Evolutionary conservation across 352 stramenopile species (phyloP), one percentile per base, ranked within the genome.

Genomic region (Phytophthora aleatoria): DNA sequence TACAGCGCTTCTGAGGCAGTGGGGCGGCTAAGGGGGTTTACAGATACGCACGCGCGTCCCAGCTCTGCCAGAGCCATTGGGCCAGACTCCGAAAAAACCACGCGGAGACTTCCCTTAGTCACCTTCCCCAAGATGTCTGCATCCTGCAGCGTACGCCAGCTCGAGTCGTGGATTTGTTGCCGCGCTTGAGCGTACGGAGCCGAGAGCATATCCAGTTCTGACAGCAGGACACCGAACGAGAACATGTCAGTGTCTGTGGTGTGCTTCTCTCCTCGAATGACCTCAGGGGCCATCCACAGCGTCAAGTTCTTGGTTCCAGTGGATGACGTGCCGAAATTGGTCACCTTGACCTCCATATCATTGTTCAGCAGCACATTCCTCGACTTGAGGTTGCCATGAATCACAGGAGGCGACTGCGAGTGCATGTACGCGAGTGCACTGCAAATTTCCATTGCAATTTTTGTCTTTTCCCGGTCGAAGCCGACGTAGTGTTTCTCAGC

Each of bases 211-310:
- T 85, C 77, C 47, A 85, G 16, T 61, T 93, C 85, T 57, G 83
- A 93, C 45, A 93, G 61, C 24, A 93, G 86, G 55, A 93, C 87
- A 35, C 81, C 90, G 47, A 92, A 92, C 60, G 81, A 90, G 66
- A 90, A 93, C 20, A 93, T 84, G 49, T 93, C 85, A 53, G 83
- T 87, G 7, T 83, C 67, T n/a, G 71, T 84, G 61, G 68, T 79
- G 50, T 92, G 87, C 64, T 87, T 90, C 47, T 91, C 83, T 3
- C 85, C 83, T 10, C 78, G 74, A 26, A 94, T 73, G 54, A 92
- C 79, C 56, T 94, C 85, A 1, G 83, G 85, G 3, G 83, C 85
- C 50, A 90, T 85, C 85, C 85, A 94, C 28, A 94, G 70, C 26
- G 83, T 83, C 35, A 71, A 76, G 8, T 72, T 83, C 43, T 80